Conservation (phyloP, 352 stramenopile species). For the Hyaloperonospora brassicae region DNA sequence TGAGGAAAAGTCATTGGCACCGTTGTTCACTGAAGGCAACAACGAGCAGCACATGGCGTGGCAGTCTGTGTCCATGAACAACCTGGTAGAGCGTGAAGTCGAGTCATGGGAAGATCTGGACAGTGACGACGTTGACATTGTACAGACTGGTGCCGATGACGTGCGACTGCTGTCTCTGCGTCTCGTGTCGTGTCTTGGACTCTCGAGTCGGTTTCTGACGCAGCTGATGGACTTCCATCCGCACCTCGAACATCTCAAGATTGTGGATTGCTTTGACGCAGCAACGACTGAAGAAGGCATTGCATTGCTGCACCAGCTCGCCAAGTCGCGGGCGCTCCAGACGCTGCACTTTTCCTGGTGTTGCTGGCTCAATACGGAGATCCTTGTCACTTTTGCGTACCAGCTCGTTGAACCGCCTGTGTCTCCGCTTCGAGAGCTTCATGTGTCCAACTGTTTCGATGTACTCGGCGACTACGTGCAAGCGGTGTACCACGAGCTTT, state of each 20-base stretch:
- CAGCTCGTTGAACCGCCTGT: slow-evolving; percentile 48
- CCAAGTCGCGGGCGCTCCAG: slow-evolving; percentile 47
- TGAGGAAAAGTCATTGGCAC: slow-evolving; percentile 39
- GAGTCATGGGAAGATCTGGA: slow-evolving; percentile 72
- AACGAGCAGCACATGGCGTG: slow-evolving; percentile 36
- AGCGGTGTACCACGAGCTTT: slow-evolving; percentile 51
- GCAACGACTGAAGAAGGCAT: slow-evolving; percentile 32
- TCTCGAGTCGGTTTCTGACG: slow-evolving; percentile 43
- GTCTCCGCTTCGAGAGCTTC: slow-evolving; percentile 37
- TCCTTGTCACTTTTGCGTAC: slow-evolving; percentile 64
- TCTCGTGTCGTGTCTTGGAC: slow-evolving; percentile 58
- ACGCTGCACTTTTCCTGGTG: slow-evolving; percentile 74
- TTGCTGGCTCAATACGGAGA: slow-evolving; percentile 71
- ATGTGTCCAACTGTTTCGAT: slow-evolving; percentile 67
- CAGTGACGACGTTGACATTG: slow-evolving; percentile 58
- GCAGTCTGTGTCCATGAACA: slow-evolving; percentile 22
- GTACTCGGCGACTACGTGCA: slow-evolving; percentile 67
- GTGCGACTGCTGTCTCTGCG: slow-evolving; percentile 46
- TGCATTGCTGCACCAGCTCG: slow-evolving; percentile 41
- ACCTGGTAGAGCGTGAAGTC: slow-evolving; percentile 29
- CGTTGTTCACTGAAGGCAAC: slow-evolving; percentile 31
- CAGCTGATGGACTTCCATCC: slow-evolving; percentile 39
- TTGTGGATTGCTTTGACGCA: slow-evolving; percentile 67
- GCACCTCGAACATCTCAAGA: slow-evolving; percentile 46
- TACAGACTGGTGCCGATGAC: slow-evolving; percentile 42